Percentiles rank a stretch among this genome's conserved stretches.
These are phyloP conservation scores for Beauveria varroae DNA, from an alignment of 2,329 filamentous ascomycete species.

Conservation along the genomic window DNA sequence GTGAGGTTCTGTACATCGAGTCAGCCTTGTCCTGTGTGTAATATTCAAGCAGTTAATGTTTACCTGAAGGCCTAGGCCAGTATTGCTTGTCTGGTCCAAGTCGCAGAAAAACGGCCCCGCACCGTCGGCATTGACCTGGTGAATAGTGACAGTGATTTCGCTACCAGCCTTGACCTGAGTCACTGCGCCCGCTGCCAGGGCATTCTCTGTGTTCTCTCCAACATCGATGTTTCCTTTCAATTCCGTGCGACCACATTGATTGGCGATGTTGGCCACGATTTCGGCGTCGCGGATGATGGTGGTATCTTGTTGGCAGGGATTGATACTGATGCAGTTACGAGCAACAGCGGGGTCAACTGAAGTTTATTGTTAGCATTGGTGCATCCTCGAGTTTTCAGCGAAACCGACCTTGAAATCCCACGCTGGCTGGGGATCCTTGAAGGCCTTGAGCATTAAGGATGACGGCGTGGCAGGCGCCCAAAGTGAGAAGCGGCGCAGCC, in stretches of 20 bases:
- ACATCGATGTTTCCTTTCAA: slow-evolving; percentile 55
- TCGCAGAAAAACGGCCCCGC: slow-evolving; percentile 43
- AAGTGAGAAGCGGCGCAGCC: slow-evolving; percentile 1
- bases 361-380: not conserved
- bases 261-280: slow-evolving; percentile 44
- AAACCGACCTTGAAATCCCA: slow-evolving; percentile 40
- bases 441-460: slow-evolving; percentile 40
- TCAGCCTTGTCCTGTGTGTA: not conserved
- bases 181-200: slow-evolving; percentile 35
- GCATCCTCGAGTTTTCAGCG: not conserved
- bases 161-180: slow-evolving; percentile 42
- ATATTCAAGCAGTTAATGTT: not conserved
- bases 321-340: slow-evolving; percentile 56
- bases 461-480: slow-evolving; percentile 33
- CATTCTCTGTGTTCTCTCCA: slow-evolving; percentile 46
- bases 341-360: slow-evolving; percentile 46
- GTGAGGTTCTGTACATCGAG: slow-evolving; percentile 27
- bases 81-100: slow-evolving; percentile 40
- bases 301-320: slow-evolving; percentile 58
- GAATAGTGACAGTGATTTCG: slow-evolving; percentile 25
- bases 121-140: slow-evolving; percentile 5
- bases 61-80: slow-evolving; percentile 17
- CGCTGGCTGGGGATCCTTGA: slow-evolving; percentile 36
- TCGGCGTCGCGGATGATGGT: slow-evolving; percentile 55
- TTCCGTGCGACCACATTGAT: slow-evolving; percentile 56